A percentile compares a stretch with the other conserved stretches of the same genome.
Evolutionary conservation across 345 rosid species (phyloP).

Genomic region (Gynandropsis gynandra): DNA sequence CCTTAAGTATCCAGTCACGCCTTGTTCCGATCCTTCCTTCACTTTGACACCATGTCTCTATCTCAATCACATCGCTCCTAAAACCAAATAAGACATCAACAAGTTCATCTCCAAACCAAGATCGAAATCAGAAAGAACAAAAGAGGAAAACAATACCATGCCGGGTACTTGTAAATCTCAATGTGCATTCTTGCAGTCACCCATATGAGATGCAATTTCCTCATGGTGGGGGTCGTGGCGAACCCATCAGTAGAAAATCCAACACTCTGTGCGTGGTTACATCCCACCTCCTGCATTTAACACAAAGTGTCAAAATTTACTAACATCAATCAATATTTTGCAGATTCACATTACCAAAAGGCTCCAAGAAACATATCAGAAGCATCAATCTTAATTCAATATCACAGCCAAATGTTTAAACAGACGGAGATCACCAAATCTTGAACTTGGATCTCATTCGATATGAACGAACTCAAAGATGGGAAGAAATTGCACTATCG

Average conservation of each 20-base stretch:
- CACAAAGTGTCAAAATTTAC: too few species aligned
- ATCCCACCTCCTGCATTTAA: conserved; percentile 63
- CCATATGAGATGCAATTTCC: conserved; percentile 96
- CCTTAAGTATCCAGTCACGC: conserved; percentile 83
- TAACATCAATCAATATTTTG: too few species aligned
- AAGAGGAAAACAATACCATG: conserved; percentile 43
- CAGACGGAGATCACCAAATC: too few species aligned
- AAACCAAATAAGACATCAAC: conserved; percentile 3
- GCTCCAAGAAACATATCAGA: too few species aligned
- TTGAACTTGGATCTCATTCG: too few species aligned
- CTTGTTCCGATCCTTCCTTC: conserved; percentile 96
- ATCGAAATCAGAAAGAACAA: background rate
- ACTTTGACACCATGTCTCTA: conserved; percentile 93
- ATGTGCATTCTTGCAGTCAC: conserved; percentile 98
- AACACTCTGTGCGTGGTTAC: conserved; percentile 84
- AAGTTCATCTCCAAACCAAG: conserved; percentile 10
- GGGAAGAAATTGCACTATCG: too few species aligned
- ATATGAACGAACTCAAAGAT: too few species aligned
- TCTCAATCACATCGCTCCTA: conserved; percentile 96
- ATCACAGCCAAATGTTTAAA: too few species aligned
- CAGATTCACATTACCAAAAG: too few species aligned
- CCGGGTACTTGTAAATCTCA: conserved; percentile 85
- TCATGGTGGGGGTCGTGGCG: conserved; percentile 77
- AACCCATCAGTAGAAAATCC: conserved; percentile 95
- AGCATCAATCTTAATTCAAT: too few species aligned